A percentile compares a stretch with the other conserved stretches of the same genome.
Evolutionary conservation across 164 flowering plant genomes (phyloP).

Genomic region (Liriodendron chinense): DNA sequence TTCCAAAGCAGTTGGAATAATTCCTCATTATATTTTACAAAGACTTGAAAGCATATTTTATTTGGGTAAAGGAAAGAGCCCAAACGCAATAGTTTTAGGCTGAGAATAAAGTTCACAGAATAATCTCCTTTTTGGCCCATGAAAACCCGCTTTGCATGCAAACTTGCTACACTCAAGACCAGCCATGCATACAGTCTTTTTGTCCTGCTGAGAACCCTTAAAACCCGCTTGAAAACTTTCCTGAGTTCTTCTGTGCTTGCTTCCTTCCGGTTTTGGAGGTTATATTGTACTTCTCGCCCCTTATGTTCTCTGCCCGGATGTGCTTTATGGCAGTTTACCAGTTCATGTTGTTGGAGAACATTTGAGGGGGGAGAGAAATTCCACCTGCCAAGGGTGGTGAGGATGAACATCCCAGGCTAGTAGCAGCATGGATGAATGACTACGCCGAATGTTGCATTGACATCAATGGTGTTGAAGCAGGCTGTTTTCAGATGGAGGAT

Average conservation of each 20-base stretch:
- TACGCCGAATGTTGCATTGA: slow-evolving; percentile 4
- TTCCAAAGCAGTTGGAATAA: neutral
- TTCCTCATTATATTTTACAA: neutral
- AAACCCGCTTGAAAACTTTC: slow-evolving; percentile 4
- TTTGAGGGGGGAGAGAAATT: neutral
- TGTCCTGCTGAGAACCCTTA: neutral
- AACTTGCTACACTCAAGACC: neutral
- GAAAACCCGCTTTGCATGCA: neutral
- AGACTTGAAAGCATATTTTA: slow-evolving; percentile 8
- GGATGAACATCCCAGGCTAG: neutral
- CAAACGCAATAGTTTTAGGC: neutral
- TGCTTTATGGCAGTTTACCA: slow-evolving; percentile 9
- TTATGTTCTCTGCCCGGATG: slow-evolving; percentile 12
- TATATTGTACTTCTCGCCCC: slow-evolving; percentile 10
- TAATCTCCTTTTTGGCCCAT: neutral
- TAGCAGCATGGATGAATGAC: neutral
- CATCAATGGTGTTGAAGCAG: neutral
- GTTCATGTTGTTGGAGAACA: slow-evolving; percentile 1
- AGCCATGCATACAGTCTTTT: slow-evolving; percentile 6
- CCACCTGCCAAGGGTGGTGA: neutral
- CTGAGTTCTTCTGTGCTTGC: neutral
- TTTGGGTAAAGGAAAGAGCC: neutral
- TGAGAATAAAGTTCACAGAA: slow-evolving; percentile 5
- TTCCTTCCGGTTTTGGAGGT: slow-evolving; percentile 11
- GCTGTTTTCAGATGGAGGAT: neutral